phyloP scores from a whole-genome alignment of 1,139 yeast species.

The Suhomyces guaymorum region DNA sequence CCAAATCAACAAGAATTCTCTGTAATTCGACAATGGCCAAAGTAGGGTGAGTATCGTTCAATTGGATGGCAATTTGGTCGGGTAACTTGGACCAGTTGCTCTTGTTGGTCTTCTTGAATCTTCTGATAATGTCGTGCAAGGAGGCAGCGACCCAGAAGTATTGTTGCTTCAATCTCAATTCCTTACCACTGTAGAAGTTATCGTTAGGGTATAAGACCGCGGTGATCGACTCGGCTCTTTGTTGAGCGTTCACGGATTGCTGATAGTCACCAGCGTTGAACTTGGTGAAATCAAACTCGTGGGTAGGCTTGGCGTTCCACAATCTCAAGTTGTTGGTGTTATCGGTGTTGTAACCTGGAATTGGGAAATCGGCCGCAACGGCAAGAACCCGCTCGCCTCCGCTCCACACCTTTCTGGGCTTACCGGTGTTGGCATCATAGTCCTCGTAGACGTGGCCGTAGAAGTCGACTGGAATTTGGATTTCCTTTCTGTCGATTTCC shows the following conservation, averaged over 20 bases:
- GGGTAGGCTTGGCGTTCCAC: conserved; percentile 89
- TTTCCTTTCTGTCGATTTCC: conserved; percentile 87
- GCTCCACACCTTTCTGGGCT: conserved; percentile 66
- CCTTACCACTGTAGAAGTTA: conserved; percentile 89
- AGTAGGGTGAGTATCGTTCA: conserved; percentile 95
- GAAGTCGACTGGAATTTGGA: conserved; percentile 89
- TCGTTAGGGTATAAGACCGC: conserved; percentile 93
- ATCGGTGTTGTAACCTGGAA: conserved; percentile 83
- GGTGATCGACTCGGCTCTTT: conserved; percentile 86
- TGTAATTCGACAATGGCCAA: conserved; percentile 88
- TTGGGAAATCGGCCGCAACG: conserved; percentile 90
- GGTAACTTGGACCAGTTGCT: conserved; percentile 78
- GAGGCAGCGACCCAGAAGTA: conserved; percentile 98
- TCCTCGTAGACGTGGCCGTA: conserved; percentile 77
- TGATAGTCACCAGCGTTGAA: conserved; percentile 91
- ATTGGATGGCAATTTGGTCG: conserved; percentile 86
- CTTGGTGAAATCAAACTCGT: conserved; percentile 88
- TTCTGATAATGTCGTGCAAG: conserved; percentile 83
- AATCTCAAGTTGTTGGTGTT: conserved; percentile 87
- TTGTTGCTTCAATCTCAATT: conserved; percentile 89
- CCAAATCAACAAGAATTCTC: conserved; percentile 81
- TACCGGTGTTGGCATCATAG: conserved; percentile 52
- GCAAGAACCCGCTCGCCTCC: conserved; percentile 92
- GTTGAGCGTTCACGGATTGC: conserved; percentile 81
- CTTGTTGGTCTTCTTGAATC: conserved; percentile 78